Base-by-base conservation (phyloP, 1,139 yeast species). In the Yamadazyma diospyri region DNA sequence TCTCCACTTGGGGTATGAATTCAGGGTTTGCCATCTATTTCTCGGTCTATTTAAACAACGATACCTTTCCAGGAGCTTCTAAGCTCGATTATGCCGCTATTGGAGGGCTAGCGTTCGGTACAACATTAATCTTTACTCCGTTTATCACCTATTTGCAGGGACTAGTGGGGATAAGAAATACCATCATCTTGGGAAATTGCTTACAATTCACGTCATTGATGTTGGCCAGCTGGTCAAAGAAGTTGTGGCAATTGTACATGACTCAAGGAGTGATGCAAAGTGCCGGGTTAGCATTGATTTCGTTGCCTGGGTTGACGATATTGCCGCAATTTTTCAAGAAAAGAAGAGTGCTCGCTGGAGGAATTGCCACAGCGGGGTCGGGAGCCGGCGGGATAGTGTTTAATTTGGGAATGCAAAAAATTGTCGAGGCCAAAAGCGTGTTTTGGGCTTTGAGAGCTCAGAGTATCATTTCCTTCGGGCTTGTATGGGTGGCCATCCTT, bases 341-440 rank as follows among this genome's bases (percentile, higher is more conserved):
- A 39, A 68, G 59, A 38, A 63, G 83, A 37, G 76, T 79, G 0
- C 51, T 78, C 17, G 86, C 82, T 1, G 55, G 69, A 9, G 81
- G 84, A 3, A 42, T 80, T 2, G 72, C 76, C 0, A 68, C 80
- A 0, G 69, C 78, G 1, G 85, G 86, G 0, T 69, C 82, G 1
- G 78, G 83, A 6, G 54, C 70, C 5, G 88, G 86, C 1, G 87
- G 87, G 2, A 67, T 81, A 37, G 55, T 59, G 5, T 73, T 58
- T 40, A 62, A 57, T 35, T 46, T 63, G 36, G 65, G 56, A n/a
- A 60, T 62, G 65, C 64, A 62, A 38, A 50, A 47, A 27, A 49
- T 64, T 7, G 56, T 59, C n/a, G 48, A 59, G 28, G 37, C 33
- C 2, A 46, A 43, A 12, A 41, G 48, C 16, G 65, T 59, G 4